phyloP scores from a whole-genome alignment of 2,329 filamentous ascomycete genomes.

The Ophiobolus disseminans region DNA sequence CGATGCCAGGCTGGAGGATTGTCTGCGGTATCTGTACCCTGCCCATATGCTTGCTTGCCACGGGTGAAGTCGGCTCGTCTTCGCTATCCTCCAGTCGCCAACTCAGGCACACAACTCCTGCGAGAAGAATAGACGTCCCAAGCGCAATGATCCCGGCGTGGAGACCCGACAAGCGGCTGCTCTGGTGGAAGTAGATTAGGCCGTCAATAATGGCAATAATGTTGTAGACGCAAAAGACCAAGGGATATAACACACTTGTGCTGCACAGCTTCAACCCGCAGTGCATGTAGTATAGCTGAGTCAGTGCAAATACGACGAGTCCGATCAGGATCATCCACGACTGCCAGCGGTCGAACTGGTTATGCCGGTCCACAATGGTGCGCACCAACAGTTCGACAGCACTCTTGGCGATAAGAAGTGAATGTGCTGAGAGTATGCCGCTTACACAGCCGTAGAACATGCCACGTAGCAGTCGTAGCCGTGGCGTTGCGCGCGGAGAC shows the following conservation, averaged over 20 bases:
- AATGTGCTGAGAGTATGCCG: slow-evolving; percentile 92
- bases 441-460: slow-evolving; percentile 87
- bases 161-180: slow-evolving; percentile 75
- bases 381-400: slow-evolving; percentile 91
- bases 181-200: slow-evolving; percentile 94
- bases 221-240: slow-evolving; percentile 99
- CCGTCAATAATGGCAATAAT: slow-evolving; percentile 98
- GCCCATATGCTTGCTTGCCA: slow-evolving; percentile 42
- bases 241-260: slow-evolving; percentile 92
- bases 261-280: slow-evolving; percentile 92
- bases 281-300: slow-evolving; percentile 94
- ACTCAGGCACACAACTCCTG: slow-evolving; percentile 87
- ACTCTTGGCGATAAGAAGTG: slow-evolving; percentile 91
- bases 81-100: slow-evolving; percentile 87
- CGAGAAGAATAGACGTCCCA: slow-evolving; percentile 83
- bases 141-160: slow-evolving; percentile 83
- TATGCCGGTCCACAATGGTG: slow-evolving; percentile 83
- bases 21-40: slow-evolving; percentile 61
- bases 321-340: slow-evolving; percentile 89
- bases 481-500: slow-evolving; percentile 59
- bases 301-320: slow-evolving; percentile 81
- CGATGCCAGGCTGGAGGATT: slow-evolving; percentile 80
- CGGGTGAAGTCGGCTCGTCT: slow-evolving; percentile 60
- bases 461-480: slow-evolving; percentile 78
- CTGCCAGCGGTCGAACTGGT: slow-evolving; percentile 95